These are phyloP conservation scores for Tulasnella sp. DNA, from an alignment of 768 basidiomycete species.

Conservation along the genomic window DNA sequence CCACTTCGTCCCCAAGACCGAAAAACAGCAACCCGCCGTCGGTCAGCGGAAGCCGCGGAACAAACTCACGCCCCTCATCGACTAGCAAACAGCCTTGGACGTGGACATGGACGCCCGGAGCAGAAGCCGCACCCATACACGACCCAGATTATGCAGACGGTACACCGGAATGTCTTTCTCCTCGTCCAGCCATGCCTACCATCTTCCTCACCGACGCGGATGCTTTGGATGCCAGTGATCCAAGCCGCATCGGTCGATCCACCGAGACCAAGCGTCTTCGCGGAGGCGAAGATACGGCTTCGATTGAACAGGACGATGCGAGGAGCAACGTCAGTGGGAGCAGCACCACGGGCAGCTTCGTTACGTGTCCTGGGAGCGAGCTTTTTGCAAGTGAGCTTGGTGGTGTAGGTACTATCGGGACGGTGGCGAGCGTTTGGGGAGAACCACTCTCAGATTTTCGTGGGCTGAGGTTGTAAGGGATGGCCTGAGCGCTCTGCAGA, in stretches of 20 bases:
- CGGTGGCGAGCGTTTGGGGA: background rate
- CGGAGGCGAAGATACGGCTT: background rate
- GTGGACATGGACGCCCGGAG: background rate
- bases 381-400: background rate
- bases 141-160: background rate
- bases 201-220: background rate
- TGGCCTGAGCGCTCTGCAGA: background rate
- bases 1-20: background rate
- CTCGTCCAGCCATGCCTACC: background rate
- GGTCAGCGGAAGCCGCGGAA: background rate
- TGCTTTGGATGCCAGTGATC: background rate
- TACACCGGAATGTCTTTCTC: background rate
- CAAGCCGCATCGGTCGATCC: background rate
- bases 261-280: background rate
- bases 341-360: background rate
- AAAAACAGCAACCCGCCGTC: background rate
- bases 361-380: background rate
- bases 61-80: background rate
- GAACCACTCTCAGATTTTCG: background rate
- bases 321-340: background rate
- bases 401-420: background rate
- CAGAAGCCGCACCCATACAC: background rate
- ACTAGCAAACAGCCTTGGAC: background rate
- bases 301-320: background rate
- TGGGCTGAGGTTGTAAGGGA: background rate